Evolutionary conservation across 2,329 filamentous ascomycete species (phyloP).

Genomic region (Reticulascus tulasneorum): DNA sequence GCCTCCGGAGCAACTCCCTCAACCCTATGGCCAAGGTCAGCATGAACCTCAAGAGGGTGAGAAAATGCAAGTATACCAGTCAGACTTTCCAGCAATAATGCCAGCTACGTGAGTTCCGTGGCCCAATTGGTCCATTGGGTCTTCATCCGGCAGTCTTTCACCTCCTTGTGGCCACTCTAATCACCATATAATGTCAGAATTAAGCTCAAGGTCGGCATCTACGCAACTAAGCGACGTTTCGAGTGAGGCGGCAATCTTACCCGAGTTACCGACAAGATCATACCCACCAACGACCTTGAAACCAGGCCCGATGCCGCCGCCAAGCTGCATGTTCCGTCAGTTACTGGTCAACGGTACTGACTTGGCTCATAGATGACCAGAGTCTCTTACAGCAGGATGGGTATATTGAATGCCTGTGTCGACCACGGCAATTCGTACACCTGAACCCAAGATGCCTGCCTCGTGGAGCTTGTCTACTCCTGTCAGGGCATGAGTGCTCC

Average conservation of each 20-base stretch:
- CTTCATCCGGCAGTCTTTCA: slow-evolving; percentile 22
- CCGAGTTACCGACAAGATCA: slow-evolving; percentile 9
- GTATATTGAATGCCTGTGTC: slow-evolving; percentile 37
- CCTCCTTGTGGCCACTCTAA: slow-evolving; percentile 12
- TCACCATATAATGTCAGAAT: not conserved
- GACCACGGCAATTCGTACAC: slow-evolving; percentile 33
- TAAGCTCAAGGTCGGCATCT: not conserved
- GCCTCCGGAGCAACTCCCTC: slow-evolving; percentile 25
- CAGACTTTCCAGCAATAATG: slow-evolving; percentile 22
- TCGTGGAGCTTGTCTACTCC: slow-evolving; percentile 34
- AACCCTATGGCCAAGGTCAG: not conserved
- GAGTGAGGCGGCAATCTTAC: not conserved
- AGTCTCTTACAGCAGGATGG: slow-evolving; percentile 30
- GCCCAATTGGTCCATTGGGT: slow-evolving; percentile 21
- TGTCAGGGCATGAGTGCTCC: slow-evolving; percentile 31
- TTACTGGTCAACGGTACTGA: not conserved
- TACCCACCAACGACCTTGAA: slow-evolving; percentile 14
- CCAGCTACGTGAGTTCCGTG: slow-evolving; percentile 26
- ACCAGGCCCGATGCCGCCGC: slow-evolving; percentile 8
- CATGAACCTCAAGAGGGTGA: slow-evolving; percentile 1
- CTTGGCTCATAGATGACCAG: too few species aligned
- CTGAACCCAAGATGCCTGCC: slow-evolving; percentile 32
- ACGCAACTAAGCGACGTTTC: not conserved
- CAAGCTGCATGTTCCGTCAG: slow-evolving; percentile 5
- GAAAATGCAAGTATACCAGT: slow-evolving; percentile 4